Evolutionary conservation across 192 early-diverging fungal species (phyloP).

Genomic region (Rhizophagus sp.): DNA sequence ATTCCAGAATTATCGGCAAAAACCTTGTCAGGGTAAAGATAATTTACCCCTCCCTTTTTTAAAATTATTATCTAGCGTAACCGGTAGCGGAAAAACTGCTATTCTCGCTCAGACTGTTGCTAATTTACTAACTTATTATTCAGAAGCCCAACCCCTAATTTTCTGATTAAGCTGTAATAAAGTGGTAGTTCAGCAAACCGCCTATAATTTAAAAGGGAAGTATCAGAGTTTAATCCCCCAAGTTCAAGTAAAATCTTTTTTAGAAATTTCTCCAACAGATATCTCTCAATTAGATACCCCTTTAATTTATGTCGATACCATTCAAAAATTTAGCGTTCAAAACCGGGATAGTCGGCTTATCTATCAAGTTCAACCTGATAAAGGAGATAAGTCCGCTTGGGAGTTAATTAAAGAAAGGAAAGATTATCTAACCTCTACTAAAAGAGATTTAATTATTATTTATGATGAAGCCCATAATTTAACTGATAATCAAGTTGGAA

Average conservation of each 20-base stretch:
- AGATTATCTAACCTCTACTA: too few relatives aligned
- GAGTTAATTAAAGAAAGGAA: background rate
- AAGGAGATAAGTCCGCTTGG: too few relatives aligned
- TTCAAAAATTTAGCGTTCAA: background rate
- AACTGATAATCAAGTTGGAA: background rate
- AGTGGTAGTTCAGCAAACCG: background rate
- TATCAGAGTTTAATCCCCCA: background rate
- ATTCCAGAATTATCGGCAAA: too few relatives aligned
- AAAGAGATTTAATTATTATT: background rate
- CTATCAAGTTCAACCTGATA: background rate
- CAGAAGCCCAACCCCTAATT: background rate
- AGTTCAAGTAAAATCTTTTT: background rate
- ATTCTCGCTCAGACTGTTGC: background rate
- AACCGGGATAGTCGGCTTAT: background rate
- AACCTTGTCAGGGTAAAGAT: too few relatives aligned
- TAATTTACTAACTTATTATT: background rate
- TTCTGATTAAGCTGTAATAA: background rate
- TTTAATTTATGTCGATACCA: too few relatives aligned
- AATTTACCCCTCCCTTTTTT: too few relatives aligned
- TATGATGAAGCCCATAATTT: constrained; percentile 10
- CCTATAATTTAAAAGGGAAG: too few relatives aligned
- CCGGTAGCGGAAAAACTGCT: background rate
- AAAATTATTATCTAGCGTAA: background rate
- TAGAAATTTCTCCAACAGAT: background rate
- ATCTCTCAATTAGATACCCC: background rate